Evolutionary conservation across 352 stramenopile species (phyloP).

Genomic region (Plasmopara muralis): DNA sequence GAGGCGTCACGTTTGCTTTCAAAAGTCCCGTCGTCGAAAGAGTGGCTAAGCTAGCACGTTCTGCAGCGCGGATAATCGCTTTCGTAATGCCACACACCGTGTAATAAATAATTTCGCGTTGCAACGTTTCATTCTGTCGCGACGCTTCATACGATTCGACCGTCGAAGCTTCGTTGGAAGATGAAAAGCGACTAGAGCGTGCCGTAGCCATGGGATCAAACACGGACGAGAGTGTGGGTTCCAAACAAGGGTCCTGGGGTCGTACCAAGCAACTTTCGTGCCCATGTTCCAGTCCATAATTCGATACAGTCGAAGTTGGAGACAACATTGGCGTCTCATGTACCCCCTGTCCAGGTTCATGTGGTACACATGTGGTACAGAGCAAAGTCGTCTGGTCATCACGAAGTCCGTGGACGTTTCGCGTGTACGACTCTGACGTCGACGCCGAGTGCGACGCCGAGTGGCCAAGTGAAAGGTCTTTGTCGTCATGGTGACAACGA

Average conservation of each 20-base stretch:
- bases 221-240: constrained; percentile 14
- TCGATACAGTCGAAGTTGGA: constrained; percentile 6
- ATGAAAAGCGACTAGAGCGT: constrained; percentile 23
- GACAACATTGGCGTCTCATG: constrained; percentile 11
- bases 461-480: constrained; percentile 13
- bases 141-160: constrained; percentile 35
- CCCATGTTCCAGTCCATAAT: too few relatives aligned
- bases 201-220: constrained; percentile 2
- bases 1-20: constrained; percentile 13
- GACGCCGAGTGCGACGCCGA: constrained; percentile 26
- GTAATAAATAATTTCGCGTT: constrained; percentile 83
- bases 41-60: constrained; percentile 14
- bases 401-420: constrained; percentile 4
- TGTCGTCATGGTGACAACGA: constrained; percentile 18
- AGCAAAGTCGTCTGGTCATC: constrained; percentile 5
- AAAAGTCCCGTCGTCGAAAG: background rate
- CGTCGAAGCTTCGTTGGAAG: constrained; percentile 24
- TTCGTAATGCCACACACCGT: constrained; percentile 76
- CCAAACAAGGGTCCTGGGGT: constrained; percentile 13
- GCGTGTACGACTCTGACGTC: constrained; percentile 19
- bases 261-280: too few relatives aligned
- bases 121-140: constrained; percentile 66
- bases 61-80: constrained; percentile 49
- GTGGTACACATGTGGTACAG: constrained; percentile 9
- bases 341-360: constrained; percentile 12